A percentile compares a stretch with the other conserved stretches of the same genome.
Evolutionary conservation across 2,329 filamentous ascomycete species (phyloP).

Genomic region (Alternaria dauci): DNA sequence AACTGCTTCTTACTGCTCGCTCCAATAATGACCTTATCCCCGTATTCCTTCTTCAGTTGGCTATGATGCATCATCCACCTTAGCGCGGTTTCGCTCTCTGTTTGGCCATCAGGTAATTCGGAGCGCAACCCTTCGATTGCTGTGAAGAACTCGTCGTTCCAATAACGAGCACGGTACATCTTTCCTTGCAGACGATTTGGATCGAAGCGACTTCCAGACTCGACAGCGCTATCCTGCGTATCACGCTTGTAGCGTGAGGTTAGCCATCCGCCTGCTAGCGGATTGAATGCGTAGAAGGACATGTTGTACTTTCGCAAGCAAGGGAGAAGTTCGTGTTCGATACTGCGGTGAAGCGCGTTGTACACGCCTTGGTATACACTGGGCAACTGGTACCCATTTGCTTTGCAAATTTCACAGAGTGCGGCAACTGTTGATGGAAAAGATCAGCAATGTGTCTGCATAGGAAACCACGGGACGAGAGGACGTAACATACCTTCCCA

Average conservation of each 20-base stretch:
- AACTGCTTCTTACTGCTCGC: constrained; percentile 64
- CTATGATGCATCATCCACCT: constrained; percentile 58
- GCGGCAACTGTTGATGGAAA: constrained; percentile 49
- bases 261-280: constrained; percentile 29
- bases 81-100: constrained; percentile 53
- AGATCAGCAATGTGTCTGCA: background rate
- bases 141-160: constrained; percentile 55
- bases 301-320: constrained; percentile 30
- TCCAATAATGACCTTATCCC: constrained; percentile 67
- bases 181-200: constrained; percentile 43
- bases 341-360: constrained; percentile 26
- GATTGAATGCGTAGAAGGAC: constrained; percentile 29
- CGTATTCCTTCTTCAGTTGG: constrained; percentile 60
- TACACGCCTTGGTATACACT: constrained; percentile 57
- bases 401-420: constrained; percentile 56
- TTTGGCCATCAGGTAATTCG: constrained; percentile 49
- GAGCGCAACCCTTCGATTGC: constrained; percentile 54
- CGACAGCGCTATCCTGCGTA: constrained; percentile 58
- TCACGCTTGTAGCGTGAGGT: constrained; percentile 31
- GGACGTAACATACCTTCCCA: constrained; percentile 11
- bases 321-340: constrained; percentile 33
- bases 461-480: background rate
- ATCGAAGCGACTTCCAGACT: constrained; percentile 50
- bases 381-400: constrained; percentile 55
- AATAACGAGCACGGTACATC: constrained; percentile 52